phyloP scores from a whole-genome alignment of 495 filamentous ascomycete genomes.

The Chlorociboria aeruginascens region DNA sequence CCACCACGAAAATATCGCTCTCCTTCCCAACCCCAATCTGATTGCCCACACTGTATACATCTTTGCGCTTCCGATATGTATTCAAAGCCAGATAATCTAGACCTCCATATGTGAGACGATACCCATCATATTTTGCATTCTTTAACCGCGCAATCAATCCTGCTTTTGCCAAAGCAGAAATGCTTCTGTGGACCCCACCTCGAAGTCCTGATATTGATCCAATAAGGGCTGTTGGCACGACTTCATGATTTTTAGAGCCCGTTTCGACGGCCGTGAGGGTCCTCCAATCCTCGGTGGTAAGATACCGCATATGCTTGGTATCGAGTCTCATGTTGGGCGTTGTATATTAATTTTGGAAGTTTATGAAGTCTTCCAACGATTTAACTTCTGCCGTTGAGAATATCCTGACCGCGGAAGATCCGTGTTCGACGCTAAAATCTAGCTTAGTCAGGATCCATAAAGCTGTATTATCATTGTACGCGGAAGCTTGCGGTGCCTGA shows the following conservation, averaged over 20 bases:
- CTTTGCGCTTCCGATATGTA: constrained; percentile 63
- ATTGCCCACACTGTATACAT: constrained; percentile 82
- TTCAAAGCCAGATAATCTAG: constrained; percentile 94
- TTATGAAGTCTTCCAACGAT: constrained; percentile 1
- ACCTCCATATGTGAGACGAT: constrained; percentile 92
- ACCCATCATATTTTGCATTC: constrained; percentile 96
- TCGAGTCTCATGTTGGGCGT: constrained; percentile 73
- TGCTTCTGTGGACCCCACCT: constrained; percentile 75
- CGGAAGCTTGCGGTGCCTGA: constrained; percentile 22
- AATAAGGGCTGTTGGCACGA: constrained; percentile 86
- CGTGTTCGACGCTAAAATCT: constrained; percentile 8
- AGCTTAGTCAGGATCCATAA: constrained; percentile 2
- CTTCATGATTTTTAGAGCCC: constrained; percentile 91
- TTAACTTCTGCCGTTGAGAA: constrained; percentile 13
- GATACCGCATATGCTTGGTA: constrained; percentile 80
- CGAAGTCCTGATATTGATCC: constrained; percentile 69
- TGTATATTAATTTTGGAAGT: constrained; percentile 3
- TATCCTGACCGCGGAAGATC: constrained; percentile 1
- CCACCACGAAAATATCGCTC: constrained; percentile 88
- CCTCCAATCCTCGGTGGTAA: constrained; percentile 85
- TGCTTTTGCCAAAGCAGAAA: constrained; percentile 84
- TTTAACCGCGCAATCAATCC: constrained; percentile 85
- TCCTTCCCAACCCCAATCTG: constrained; percentile 97
- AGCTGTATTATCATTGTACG: constrained; percentile 15
- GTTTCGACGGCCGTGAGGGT: constrained; percentile 89